phyloP scores from a whole-genome alignment of 306 rosid genomes.

The Calophaca sinica region DNA sequence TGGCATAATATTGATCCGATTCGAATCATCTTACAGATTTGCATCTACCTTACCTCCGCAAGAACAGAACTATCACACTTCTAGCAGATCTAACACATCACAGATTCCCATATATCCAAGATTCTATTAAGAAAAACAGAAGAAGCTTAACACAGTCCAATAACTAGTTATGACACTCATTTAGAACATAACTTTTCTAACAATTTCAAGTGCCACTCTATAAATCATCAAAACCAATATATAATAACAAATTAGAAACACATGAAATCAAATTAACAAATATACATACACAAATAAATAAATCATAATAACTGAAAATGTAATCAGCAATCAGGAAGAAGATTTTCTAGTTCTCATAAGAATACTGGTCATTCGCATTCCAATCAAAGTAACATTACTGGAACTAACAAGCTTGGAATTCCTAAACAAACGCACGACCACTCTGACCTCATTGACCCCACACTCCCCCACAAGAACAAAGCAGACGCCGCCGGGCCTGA shows the following conservation, averaged over 20 bases:
- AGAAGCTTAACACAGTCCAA: slow-evolving; percentile 2
- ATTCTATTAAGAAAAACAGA: not conserved
- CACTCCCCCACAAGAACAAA: slow-evolving; percentile 66
- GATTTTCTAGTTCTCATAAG: slow-evolving; percentile 60
- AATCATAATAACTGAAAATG: not conserved
- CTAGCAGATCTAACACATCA: slow-evolving; percentile 15
- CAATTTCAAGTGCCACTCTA: not conserved
- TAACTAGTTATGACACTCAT: not conserved
- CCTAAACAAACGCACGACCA: slow-evolving; percentile 67
- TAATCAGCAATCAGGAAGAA: slow-evolving; percentile 43
- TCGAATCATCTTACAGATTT: not conserved
- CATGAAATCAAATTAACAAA: slow-evolving; percentile 11
- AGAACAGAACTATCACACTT: not conserved
- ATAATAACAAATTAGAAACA: not conserved
- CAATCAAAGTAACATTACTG: slow-evolving; percentile 60
- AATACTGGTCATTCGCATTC: slow-evolving; percentile 76
- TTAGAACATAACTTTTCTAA: not conserved
- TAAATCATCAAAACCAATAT: not conserved
- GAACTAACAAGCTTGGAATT: slow-evolving; percentile 63
- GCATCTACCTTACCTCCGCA: slow-evolving; percentile 13
- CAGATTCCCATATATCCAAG: not conserved
- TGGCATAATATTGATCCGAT: not conserved
- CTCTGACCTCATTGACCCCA: slow-evolving; percentile 56
- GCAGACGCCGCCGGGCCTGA: slow-evolving; percentile 64
- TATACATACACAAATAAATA: slow-evolving; percentile 8